These are phyloP conservation scores for Triticum urartu DNA, from an alignment of 176 grass and related monocot genomes.

Conservation along the genomic window DNA sequence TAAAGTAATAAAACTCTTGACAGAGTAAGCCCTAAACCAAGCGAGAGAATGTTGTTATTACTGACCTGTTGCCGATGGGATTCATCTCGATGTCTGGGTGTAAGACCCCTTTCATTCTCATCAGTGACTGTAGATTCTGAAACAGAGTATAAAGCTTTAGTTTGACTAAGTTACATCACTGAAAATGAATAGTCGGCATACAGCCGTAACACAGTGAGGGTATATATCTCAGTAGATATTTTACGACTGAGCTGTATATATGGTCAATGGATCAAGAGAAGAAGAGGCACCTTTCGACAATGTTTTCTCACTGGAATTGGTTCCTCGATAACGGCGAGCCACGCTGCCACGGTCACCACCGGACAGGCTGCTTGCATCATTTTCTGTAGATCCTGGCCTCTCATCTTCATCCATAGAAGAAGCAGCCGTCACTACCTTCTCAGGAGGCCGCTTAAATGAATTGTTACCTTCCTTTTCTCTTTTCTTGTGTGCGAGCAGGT, in stretches of 20 bases:
- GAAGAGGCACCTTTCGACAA: conserved; percentile 37
- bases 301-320: conserved; percentile 44
- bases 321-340: conserved; percentile 61
- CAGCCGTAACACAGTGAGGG: background rate
- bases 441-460: conserved; percentile 58
- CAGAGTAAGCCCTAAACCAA: conserved; percentile 22
- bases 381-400: conserved; percentile 34
- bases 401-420: conserved; percentile 82
- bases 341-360: conserved; percentile 13
- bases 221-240: background rate
- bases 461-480: conserved; percentile 38
- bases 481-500: conserved; percentile 70
- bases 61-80: conserved; percentile 44
- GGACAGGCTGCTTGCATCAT: conserved; percentile 26
- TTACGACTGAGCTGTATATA: background rate
- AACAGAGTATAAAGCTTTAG: conserved; percentile 18
- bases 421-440: conserved; percentile 35
- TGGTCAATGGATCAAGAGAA: conserved; percentile 12
- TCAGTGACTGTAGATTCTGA: conserved; percentile 49
- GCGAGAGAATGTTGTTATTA: conserved; percentile 14
- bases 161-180: conserved; percentile 17
- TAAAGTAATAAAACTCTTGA: background rate
- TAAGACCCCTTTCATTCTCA: conserved; percentile 31
- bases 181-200: conserved; percentile 1
- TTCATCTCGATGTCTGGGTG: conserved; percentile 38